Evolutionary conservation across 805 yeast genomes (phyloP), one percentile per base, ranked within the genome.

Genomic region (Novakomyces olei): DNA sequence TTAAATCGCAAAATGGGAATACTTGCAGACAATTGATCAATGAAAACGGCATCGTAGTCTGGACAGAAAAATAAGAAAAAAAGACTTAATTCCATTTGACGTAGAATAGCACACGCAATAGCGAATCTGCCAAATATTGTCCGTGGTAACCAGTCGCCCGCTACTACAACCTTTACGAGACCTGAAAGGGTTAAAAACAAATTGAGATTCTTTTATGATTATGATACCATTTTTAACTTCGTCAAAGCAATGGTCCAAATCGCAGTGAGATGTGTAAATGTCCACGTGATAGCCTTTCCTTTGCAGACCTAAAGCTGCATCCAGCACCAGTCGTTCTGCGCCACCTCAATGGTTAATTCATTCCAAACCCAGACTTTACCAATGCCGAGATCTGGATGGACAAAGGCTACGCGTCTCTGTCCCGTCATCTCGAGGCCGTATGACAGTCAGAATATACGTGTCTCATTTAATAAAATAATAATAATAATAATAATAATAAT

Each of bases 271-370:
- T 0, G 98, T 85, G 53, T 63, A 80, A 4, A 83, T 62, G 2
- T 62, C 60, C 7, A 88, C 70, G 1, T 58, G 60, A 47, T 76
- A 71, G 4, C 72, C 70, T 19, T 59, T 51, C 2, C 67, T 61
- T 46, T 85, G 80, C 18, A 88, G 55, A 0, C 93, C 92, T 3
- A 80, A 58, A 0, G 96, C 98, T 2, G 92, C 81, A 53, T 88
- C 99, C 1, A 88, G 93, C 2, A 88, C 81, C n/a, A 91, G 61
- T 37, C 99, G 61, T 49, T 88, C 99, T 1, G 99, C 99, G 3
- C 99, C 99, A 4, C 76, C 54, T 49, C 23, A 18, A 9, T 12
- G 25, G 25, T 5, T 7, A 12, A 15, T 6, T 4, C 25, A 24
- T 12, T 12, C 35, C 6, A 8, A 10, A 14, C 10, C n/a, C 10